Percentiles rank a stretch among this genome's conserved stretches.
phyloP scores from a whole-genome alignment of 2,329 filamentous ascomycete species.

The Tolypocladium inflatum region DNA sequence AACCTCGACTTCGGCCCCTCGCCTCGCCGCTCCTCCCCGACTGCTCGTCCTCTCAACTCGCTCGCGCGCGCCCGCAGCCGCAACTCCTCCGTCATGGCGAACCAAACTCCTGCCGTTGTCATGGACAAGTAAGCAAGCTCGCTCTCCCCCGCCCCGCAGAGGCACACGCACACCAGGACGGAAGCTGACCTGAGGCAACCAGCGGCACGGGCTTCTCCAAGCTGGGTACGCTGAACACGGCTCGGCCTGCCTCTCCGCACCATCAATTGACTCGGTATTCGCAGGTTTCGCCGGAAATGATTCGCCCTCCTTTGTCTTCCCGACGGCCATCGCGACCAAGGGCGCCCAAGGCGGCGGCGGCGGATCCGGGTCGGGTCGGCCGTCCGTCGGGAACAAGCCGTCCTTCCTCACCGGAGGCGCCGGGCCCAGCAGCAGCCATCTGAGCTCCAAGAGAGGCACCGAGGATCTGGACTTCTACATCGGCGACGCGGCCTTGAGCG shows the following conservation, averaged over 20 bases:
- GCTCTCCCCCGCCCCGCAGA: constrained; percentile 19
- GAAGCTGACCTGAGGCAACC: constrained; percentile 22
- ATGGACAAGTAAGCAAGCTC: constrained; percentile 98
- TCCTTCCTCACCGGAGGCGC: constrained; percentile 89
- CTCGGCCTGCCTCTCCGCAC: background rate
- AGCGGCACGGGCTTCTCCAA: constrained; percentile 99
- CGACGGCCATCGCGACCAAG: constrained; percentile 96
- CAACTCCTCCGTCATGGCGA: constrained; percentile 58
- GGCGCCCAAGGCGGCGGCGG: constrained; percentile 59
- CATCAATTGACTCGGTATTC: constrained; percentile 14
- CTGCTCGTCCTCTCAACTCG: background rate
- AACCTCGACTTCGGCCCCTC: constrained; percentile 1
- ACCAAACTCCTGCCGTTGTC: constrained; percentile 99
- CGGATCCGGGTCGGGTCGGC: constrained; percentile 77
- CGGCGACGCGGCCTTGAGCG: constrained; percentile 86
- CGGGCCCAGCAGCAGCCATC: constrained; percentile 62
- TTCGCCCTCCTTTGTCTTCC: constrained; percentile 97
- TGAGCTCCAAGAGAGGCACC: constrained; percentile 87
- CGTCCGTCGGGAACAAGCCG: constrained; percentile 87
- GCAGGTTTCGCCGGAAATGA: constrained; percentile 97
- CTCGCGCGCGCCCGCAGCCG: constrained; percentile 12
- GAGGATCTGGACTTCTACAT: constrained; percentile 99
- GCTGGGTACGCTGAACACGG: constrained; percentile 59
- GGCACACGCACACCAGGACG: constrained; percentile 10
- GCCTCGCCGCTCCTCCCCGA: background rate